phyloP scores from a whole-genome alignment of 768 basidiomycete species.

The Russula olivacea region DNA sequence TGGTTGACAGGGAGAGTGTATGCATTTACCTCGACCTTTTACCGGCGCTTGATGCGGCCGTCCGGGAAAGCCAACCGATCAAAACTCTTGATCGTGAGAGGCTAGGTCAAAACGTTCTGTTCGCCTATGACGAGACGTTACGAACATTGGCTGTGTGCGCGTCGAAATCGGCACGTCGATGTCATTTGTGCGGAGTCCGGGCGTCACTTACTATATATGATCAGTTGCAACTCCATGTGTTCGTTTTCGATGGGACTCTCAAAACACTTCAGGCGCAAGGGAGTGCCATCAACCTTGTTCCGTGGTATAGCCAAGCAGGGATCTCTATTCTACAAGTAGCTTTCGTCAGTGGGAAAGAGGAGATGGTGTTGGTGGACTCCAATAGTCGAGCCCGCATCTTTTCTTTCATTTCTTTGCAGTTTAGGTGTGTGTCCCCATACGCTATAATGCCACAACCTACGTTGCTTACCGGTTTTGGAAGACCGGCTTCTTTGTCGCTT shows the following conservation, averaged over 20 bases:
- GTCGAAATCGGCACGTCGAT: slow-evolving; percentile 35
- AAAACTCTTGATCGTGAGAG: slow-evolving; percentile 40
- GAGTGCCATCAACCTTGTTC: slow-evolving; percentile 35
- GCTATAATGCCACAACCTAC: neutral
- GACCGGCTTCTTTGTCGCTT: slow-evolving; percentile 42
- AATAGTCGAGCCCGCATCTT: slow-evolving; percentile 42
- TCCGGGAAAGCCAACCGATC: neutral
- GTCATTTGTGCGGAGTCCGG: neutral
- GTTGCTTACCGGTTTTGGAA: slow-evolving; percentile 24
- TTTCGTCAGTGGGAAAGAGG: slow-evolving; percentile 48
- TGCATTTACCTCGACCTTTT: slow-evolving; percentile 18
- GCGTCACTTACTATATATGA: neutral
- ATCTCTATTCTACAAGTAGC: slow-evolving; percentile 33
- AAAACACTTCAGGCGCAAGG: slow-evolving; percentile 39
- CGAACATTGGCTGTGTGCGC: slow-evolving; percentile 45
- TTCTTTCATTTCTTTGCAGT: slow-evolving; percentile 48
- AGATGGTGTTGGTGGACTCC: slow-evolving; percentile 47
- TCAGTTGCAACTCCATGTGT: slow-evolving; percentile 40
- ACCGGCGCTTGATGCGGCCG: neutral
- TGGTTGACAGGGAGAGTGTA: neutral
- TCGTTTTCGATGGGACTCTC: slow-evolving; percentile 43
- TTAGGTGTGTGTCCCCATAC: slow-evolving; percentile 36
- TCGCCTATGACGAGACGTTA: slow-evolving; percentile 50
- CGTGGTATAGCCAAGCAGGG: slow-evolving; percentile 38
- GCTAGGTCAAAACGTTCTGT: slow-evolving; percentile 39